Evolutionary conservation across 352 stramenopile species (phyloP), one percentile per base, ranked within the genome.

Genomic region (Globisporangium apiculatum): DNA sequence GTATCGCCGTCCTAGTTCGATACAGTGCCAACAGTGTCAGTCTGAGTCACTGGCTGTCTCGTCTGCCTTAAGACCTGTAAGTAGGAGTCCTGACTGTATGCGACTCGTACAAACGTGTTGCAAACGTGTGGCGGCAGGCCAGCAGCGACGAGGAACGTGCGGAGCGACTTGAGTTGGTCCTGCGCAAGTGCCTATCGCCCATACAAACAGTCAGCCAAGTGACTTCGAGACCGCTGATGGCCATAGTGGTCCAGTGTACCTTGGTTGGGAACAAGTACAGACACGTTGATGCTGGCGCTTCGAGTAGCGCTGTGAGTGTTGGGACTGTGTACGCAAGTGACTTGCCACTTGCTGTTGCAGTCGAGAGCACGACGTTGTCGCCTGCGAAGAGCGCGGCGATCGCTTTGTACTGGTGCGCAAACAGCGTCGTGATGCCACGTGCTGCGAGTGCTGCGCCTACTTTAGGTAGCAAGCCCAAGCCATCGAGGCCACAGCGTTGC

Each of bases 191-290:
- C 96, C 66, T 80, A 49, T 31, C 24, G 24, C 24, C 24, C 24
- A 31, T 31, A 31, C 24, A 31, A 31, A 31, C 24, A 31, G 24
- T 31, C 24, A 31, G 24, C 2, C 24, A 31, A 3, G 24, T 31
- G 24, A 31, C 24, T 31, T 31, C 24, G 24, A 31, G 24, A 31
- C 24, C 24, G 24, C 24, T 31, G 24, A 31, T 31, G 24, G 24
- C 24, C 24, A 31, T 31, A 31, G 24, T 31, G 24, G 24, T 14
- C 15, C 24, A 40, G 50, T 38, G 36, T 51, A 80, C 72, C 70
- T 99, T 99, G 12, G 97, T 99, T 0, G 97, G 97, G 62, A 99
- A 99, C 5, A 99, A 59, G 47, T 98, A 97, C 48, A 99, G 69
- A 80, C 77, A 94, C 55, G 71, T 91, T 41, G 87, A 73, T 8